These are phyloP conservation scores for Xylariaceae sp. DNA, from an alignment of 2,329 filamentous ascomycete species.

Conservation along the genomic window DNA sequence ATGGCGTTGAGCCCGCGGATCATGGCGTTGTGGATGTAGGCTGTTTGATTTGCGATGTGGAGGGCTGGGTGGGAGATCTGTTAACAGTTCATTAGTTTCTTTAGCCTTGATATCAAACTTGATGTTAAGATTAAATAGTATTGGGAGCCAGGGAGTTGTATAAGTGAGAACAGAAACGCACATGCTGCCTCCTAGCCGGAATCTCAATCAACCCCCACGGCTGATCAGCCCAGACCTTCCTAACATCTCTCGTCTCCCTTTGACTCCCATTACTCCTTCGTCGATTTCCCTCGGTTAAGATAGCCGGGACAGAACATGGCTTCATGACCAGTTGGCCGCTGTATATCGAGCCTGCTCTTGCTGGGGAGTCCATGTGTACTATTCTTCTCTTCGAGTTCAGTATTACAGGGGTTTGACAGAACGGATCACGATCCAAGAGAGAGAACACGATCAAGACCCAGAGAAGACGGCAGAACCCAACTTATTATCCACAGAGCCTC, in stretches of 20 bases:
- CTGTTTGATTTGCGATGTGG: slow-evolving; percentile 33
- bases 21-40: slow-evolving; percentile 34
- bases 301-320: neutral
- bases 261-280: neutral
- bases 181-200: slow-evolving; percentile 21
- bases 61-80: slow-evolving; percentile 27
- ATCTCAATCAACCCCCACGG: slow-evolving; percentile 30
- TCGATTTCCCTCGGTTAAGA: neutral
- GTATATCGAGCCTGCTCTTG: neutral
- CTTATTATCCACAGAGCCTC: too few species aligned
- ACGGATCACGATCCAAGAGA: too few species aligned
- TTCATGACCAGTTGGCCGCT: slow-evolving; percentile 2
- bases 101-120: too few species aligned
- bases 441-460: too few species aligned
- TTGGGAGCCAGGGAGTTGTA: too few species aligned
- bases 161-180: neutral
- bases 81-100: neutral
- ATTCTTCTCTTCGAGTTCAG: neutral
- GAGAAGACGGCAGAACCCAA: too few species aligned
- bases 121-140: too few species aligned
- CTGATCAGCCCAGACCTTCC: slow-evolving; percentile 28
- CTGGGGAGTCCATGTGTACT: slow-evolving; percentile 3
- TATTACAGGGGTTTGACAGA: too few species aligned
- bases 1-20: slow-evolving; percentile 36
- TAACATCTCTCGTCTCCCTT: slow-evolving; percentile 5